Evolutionary conservation across 345 rosid genomes (phyloP).

Genomic region (Rubroshorea leprosula): DNA sequence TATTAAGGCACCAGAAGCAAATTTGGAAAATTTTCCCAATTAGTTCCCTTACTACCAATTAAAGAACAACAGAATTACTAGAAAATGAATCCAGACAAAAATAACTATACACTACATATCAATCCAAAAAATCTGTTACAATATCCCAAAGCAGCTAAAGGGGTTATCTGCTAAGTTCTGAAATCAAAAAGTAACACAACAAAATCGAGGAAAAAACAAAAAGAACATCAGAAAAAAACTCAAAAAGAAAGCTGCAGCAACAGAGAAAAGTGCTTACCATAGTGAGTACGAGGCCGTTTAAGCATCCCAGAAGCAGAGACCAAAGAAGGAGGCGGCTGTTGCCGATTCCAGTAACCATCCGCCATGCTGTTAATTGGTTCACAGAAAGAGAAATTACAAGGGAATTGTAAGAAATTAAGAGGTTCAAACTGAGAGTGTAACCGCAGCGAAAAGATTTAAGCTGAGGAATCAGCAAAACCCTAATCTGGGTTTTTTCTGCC

Average conservation of each 20-base stretch:
- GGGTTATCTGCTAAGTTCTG: no score
- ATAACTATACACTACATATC: background rate
- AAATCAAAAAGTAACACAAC: no score
- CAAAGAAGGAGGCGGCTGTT: slow-evolving; percentile 33
- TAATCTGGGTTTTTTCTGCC: no score
- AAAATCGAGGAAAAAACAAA: background rate
- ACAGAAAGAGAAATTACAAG: background rate
- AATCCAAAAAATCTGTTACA: background rate
- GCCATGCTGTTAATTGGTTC: no score
- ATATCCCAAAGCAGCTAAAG: background rate
- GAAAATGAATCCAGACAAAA: background rate
- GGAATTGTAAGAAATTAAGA: background rate
- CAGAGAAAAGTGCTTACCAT: slow-evolving; percentile 29
- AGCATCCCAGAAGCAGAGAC: slow-evolving; percentile 35
- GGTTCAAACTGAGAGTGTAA: background rate
- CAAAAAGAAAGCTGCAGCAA: background rate
- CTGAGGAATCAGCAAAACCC: background rate
- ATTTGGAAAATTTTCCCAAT: background rate
- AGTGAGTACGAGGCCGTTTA: slow-evolving; percentile 59
- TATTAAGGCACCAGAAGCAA: background rate
- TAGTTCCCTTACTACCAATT: background rate
- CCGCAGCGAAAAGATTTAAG: background rate
- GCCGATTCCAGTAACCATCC: slow-evolving; percentile 71
- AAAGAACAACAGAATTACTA: background rate
- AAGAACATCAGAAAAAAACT: no score